Percentiles rank a stretch among this genome's conserved stretches.
These are phyloP conservation scores for Collybiopsis confluens DNA, from an alignment of 768 basidiomycete species.

Conservation along the genomic window DNA sequence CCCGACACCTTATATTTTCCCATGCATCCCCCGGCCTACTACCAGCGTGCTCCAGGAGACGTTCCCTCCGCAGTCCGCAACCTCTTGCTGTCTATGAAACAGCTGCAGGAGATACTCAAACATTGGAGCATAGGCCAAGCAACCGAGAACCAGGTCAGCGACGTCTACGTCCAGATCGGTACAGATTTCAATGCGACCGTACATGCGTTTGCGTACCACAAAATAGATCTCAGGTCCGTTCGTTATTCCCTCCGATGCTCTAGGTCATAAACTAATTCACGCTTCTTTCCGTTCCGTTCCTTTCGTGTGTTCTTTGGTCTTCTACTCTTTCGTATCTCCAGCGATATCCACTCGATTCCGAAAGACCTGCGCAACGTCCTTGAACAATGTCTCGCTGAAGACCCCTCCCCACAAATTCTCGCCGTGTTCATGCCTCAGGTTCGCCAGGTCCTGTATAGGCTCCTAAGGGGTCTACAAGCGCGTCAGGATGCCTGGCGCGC, in stretches of 20 bases:
- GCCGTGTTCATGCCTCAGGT: slow-evolving; percentile 10
- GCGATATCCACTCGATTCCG: slow-evolving; percentile 11
- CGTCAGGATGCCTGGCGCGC: slow-evolving; percentile 10
- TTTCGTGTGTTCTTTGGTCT: not conserved
- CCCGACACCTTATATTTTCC: not conserved
- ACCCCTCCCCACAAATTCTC: slow-evolving; percentile 8
- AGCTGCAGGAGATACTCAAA: slow-evolving; percentile 9
- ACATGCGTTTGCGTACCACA: slow-evolving; percentile 9
- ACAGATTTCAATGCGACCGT: slow-evolving; percentile 11
- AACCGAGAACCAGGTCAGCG: slow-evolving; percentile 8
- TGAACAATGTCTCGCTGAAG: slow-evolving; percentile 11
- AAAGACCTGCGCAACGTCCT: slow-evolving; percentile 10
- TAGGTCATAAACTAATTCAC: not conserved
- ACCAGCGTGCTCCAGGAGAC: slow-evolving; percentile 8
- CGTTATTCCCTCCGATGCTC: not conserved
- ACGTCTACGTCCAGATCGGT: slow-evolving; percentile 10
- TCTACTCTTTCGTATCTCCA: not conserved
- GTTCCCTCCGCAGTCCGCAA: slow-evolving; percentile 11
- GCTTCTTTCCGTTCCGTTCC: too few species aligned
- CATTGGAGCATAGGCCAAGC: slow-evolving; percentile 6
- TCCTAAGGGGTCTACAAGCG: slow-evolving; percentile 5
- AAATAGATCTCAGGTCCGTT: slow-evolving; percentile 10
- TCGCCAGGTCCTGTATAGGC: slow-evolving; percentile 6
- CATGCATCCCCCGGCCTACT: not conserved
- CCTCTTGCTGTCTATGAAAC: slow-evolving; percentile 9